phyloP scores from a whole-genome alignment of 116 monocot genomes.

The Phalaenopsis hybrid region DNA sequence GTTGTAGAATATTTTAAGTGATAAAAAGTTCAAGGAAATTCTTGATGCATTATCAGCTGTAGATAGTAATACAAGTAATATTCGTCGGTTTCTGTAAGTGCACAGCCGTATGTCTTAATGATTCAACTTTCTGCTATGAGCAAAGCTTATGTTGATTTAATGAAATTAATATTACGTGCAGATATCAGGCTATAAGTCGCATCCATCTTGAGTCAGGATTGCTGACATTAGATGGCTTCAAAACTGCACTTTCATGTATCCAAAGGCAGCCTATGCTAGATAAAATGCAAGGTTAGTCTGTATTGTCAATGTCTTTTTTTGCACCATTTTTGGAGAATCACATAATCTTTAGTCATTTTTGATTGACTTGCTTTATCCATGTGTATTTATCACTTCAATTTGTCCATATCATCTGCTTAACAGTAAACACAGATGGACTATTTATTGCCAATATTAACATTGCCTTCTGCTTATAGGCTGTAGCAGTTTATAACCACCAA shows the following conservation, averaged over 20 bases:
- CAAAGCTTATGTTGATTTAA: background rate
- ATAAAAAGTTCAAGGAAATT: constrained; percentile 67
- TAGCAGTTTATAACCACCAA: no score
- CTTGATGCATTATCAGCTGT: constrained; percentile 38
- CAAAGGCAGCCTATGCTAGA: constrained; percentile 73
- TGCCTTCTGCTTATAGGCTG: no score
- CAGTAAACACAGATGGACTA: no score
- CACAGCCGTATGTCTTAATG: background rate
- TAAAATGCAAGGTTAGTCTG: constrained; percentile 47
- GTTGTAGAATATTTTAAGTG: constrained; percentile 55
- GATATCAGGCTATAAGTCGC: constrained; percentile 53
- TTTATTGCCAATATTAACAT: no score
- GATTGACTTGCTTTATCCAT: no score
- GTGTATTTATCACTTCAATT: no score
- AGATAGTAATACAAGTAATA: constrained; percentile 45
- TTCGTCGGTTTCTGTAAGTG: constrained; percentile 80
- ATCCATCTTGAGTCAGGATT: constrained; percentile 69
- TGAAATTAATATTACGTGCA: constrained; percentile 14
- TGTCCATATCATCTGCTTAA: no score
- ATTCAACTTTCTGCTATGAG: background rate
- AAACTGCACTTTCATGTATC: constrained; percentile 33
- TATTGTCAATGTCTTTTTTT: background rate
- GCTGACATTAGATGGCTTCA: constrained; percentile 62
- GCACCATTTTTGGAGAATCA: no score
- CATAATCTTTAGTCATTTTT: no score